These are phyloP conservation scores for Pythium guiyangense DNA, from an alignment of 352 stramenopile species.

Conservation along the genomic window DNA sequence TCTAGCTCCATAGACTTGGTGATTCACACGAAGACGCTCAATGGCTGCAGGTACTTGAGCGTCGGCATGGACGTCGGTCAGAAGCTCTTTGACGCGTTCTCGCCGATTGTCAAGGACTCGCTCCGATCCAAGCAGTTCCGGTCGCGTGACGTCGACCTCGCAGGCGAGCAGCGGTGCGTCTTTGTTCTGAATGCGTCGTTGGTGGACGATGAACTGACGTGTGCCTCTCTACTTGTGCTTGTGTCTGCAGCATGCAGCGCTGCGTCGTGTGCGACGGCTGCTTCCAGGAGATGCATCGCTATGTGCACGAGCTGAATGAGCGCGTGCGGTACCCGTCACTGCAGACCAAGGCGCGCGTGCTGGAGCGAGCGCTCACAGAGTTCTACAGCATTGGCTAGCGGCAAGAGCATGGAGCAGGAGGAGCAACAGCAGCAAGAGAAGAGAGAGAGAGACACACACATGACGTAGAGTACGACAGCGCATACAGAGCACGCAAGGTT, in stretches of 20 bases:
- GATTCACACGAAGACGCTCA: background rate
- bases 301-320: slow-evolving; percentile 30
- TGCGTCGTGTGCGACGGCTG: slow-evolving; percentile 56
- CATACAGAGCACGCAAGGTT: background rate
- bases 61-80: slow-evolving; percentile 54
- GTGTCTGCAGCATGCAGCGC: slow-evolving; percentile 31
- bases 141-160: slow-evolving; percentile 60
- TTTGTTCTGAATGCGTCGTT: background rate
- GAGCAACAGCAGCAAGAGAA: background rate
- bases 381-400: slow-evolving; percentile 24
- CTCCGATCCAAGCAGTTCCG: slow-evolving; percentile 42
- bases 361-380: slow-evolving; percentile 34
- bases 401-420: background rate
- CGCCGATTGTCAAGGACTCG: slow-evolving; percentile 61
- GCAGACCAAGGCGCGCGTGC: slow-evolving; percentile 37
- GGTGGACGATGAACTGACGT: background rate
- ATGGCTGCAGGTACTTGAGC: slow-evolving; percentile 38
- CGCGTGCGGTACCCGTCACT: slow-evolving; percentile 28
- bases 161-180: slow-evolving; percentile 61
- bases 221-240: background rate
- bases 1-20: background rate
- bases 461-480: background rate
- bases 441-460: too few species aligned
- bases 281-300: slow-evolving; percentile 65
- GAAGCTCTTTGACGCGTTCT: slow-evolving; percentile 71